Conservation (phyloP, 768 basidiomycete genomes). For the Boletus bicolor region DNA sequence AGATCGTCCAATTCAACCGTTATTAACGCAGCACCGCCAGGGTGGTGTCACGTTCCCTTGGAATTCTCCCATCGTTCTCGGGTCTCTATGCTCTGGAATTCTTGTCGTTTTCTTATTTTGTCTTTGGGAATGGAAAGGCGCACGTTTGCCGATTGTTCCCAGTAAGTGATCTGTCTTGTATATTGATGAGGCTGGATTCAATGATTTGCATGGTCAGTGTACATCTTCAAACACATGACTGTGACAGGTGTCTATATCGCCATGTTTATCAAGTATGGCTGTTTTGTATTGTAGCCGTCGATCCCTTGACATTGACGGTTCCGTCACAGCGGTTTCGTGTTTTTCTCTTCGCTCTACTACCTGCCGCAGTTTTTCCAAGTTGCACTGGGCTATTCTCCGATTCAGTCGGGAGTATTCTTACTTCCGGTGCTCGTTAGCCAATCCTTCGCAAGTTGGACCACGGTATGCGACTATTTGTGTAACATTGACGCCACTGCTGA, state of each 20-base stretch:
- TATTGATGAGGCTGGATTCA: neutral
- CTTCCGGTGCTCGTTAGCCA: slow-evolving; percentile 68
- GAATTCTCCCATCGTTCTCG: slow-evolving; percentile 63
- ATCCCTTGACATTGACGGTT: neutral
- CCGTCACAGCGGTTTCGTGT: slow-evolving; percentile 49
- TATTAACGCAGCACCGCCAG: slow-evolving; percentile 30
- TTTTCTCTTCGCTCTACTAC: slow-evolving; percentile 65
- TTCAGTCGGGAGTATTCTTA: slow-evolving; percentile 61
- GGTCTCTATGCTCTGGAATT: slow-evolving; percentile 53
- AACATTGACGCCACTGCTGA: neutral
- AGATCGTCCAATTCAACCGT: neutral
- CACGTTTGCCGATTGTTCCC: slow-evolving; percentile 68
- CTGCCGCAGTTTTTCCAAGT: slow-evolving; percentile 78
- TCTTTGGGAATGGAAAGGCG: slow-evolving; percentile 70
- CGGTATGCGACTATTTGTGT: slow-evolving; percentile 36
- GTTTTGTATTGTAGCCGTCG: neutral
- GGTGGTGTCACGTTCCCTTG: slow-evolving; percentile 74
- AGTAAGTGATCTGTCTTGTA: slow-evolving; percentile 37
- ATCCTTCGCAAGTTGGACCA: slow-evolving; percentile 52
- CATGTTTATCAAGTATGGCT: slow-evolving; percentile 62
- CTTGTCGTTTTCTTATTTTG: slow-evolving; percentile 56
- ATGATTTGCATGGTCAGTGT: slow-evolving; percentile 41
- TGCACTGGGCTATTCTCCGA: slow-evolving; percentile 61
- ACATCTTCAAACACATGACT: slow-evolving; percentile 65
- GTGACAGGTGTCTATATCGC: slow-evolving; percentile 66